Evolutionary conservation across 192 early-diverging fungal genomes (phyloP), one percentile per base, ranked within the genome.

Genomic region (Gaertneriomyces sp.): DNA sequence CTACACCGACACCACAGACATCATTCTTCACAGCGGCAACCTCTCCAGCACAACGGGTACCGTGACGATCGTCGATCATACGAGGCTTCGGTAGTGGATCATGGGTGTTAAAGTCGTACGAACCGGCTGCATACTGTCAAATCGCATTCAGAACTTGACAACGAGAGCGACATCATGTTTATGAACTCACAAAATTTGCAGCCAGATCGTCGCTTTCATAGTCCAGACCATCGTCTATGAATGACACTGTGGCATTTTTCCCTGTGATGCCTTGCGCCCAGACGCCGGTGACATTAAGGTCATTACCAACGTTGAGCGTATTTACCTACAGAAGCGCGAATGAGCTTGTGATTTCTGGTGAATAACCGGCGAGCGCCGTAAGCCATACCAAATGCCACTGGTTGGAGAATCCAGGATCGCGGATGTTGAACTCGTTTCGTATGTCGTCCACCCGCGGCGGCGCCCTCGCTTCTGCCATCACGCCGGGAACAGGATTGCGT

Each of bases 141-240:
- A 14, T 38, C 49, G 4, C 12, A 38, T 63, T 7, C 61, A 10
- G 61, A 5, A 16, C 40, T 16, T n/a, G 11, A 0, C 42, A 51
- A 8, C 5, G 25, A 42, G 45, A 11, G 42, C 59, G 45, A 17
- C 45, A 62, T n/a, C 39, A 47, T 16, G 16, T 9, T 17, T 14
- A 12, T 7, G 6, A 16, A 80, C 82, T 76, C 82, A 92, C 93
- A 85, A 94, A 97, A 79, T 93, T 94, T 49, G 80, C 85, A 44
- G 80, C 75, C 44, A 99, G 71, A 68, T 99, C 97, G 14, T 89
- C 81, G 70, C 85, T 86, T 4, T 82, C 79, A 58, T 88, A 89
- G 72, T 99, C 95, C 50, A 99, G 74, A 1, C 97, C 97, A 72
- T 99, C 97, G 69, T 99, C 97, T 42, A 99, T 84, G 55, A 99